phyloP scores from a whole-genome alignment of 371 early-diverging fungal species.

The Zopfochytrium polystomum region DNA sequence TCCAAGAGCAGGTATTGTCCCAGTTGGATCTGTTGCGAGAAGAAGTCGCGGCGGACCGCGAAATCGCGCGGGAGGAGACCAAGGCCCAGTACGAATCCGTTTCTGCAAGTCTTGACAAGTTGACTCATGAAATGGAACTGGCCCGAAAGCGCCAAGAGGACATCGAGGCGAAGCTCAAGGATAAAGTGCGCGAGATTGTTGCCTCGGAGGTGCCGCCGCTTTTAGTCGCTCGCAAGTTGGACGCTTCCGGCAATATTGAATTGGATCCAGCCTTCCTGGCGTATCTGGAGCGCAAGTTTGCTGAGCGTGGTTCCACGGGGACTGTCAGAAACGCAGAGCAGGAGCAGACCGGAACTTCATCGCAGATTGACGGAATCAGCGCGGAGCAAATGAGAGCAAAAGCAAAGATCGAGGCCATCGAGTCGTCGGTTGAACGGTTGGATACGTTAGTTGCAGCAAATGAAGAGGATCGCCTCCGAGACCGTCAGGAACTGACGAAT shows the following conservation, averaged over 20 bases:
- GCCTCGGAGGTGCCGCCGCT: conserved; percentile 6
- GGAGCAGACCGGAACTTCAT: background rate
- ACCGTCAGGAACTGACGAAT: background rate
- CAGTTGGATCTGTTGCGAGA: too few species aligned
- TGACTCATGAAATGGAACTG: too few species aligned
- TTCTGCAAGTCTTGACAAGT: too few species aligned
- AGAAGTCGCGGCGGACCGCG: too few species aligned
- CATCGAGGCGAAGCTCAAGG: background rate
- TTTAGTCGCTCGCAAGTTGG: conserved; percentile 7
- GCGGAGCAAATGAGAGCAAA: background rate
- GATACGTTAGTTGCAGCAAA: background rate
- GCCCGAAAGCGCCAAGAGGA: background rate
- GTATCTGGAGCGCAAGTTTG: conserved; percentile 7
- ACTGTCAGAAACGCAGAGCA: background rate
- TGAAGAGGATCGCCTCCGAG: background rate
- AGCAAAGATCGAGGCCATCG: background rate
- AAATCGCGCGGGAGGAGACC: too few species aligned
- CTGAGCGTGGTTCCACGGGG: too few species aligned
- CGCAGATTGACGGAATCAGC: background rate
- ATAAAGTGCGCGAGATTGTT: background rate
- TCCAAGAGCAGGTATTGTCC: too few species aligned
- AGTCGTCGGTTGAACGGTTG: background rate
- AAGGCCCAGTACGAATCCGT: too few species aligned
- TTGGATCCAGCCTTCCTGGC: conserved; percentile 14
- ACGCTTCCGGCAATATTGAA: conserved; percentile 3